Evolutionary conservation across 2,329 filamentous ascomycete species (phyloP).

Genomic region (Colletotrichum aenigma): DNA sequence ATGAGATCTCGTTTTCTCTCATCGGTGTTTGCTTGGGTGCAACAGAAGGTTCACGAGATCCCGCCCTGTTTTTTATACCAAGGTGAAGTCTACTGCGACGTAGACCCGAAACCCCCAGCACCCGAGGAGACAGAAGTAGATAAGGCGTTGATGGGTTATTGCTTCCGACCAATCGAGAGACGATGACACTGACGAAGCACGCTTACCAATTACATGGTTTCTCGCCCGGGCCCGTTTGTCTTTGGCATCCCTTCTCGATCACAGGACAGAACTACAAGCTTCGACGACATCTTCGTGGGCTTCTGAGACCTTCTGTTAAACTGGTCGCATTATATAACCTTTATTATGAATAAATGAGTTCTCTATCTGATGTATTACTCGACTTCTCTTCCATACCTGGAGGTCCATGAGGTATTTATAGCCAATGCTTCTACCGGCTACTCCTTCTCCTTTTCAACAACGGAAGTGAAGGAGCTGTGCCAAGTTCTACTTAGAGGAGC

Average conservation of each 20-base stretch:
- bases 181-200: rapidly evolving
- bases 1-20: background rate
- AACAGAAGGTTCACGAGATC: rapidly evolving
- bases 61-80: background rate
- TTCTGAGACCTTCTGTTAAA: background rate
- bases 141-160: background rate
- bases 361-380: background rate
- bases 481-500: background rate
- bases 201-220: rapidly evolving
- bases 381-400: background rate
- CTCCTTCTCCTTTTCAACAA: background rate
- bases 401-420: background rate
- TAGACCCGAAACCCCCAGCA: background rate
- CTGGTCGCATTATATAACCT: background rate
- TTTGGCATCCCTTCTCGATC: background rate
- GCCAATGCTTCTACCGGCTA: background rate
- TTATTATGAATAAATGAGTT: rapidly evolving
- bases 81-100: background rate
- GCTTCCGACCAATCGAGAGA: background rate
- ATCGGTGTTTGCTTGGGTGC: background rate
- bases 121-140: rapidly evolving
- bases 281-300: background rate
- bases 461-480: too few species aligned
- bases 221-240: rapidly evolving
- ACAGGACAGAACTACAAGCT: background rate